A percentile compares a stretch with the other conserved stretches of the same genome.
Conservation (phyloP, 2,329 filamentous ascomycete species). For the Stemphylium lycopersici region DNA sequence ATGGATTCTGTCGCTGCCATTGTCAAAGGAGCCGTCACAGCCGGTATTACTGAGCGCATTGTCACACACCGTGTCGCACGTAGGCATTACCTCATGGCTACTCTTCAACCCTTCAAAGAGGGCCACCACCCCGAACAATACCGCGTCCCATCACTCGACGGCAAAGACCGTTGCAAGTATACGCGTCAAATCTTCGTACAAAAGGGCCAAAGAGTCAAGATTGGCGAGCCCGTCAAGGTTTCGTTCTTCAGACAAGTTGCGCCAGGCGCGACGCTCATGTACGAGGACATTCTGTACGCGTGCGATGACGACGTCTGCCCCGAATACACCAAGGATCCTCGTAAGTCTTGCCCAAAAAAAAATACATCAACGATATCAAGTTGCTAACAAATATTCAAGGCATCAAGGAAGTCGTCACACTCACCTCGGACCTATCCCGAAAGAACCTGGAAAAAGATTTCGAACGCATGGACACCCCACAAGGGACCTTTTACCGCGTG, state of each 20-base stretch:
- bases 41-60: conserved; percentile 95
- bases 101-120: conserved; percentile 97
- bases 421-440: conserved; percentile 93
- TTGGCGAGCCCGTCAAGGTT: conserved; percentile 97
- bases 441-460: conserved; percentile 99
- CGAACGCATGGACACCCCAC: conserved; percentile 97
- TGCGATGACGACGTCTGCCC: conserved; percentile 98
- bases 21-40: conserved; percentile 96
- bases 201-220: conserved; percentile 98
- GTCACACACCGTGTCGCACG: conserved; percentile 96
- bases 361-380: neutral
- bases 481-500: conserved; percentile 73
- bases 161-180: conserved; percentile 98
- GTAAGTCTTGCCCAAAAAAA: conserved; percentile 65
- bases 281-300: conserved; percentile 96
- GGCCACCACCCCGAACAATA: conserved; percentile 98
- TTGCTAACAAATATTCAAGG: conserved; percentile 59
- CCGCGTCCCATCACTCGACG: conserved; percentile 93
- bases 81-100: conserved; percentile 98
- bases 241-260: conserved; percentile 98
- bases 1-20: conserved; percentile 99
- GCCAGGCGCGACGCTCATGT: conserved; percentile 96
- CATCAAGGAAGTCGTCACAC: conserved; percentile 98
- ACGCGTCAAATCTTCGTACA: conserved; percentile 98
- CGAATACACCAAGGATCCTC: conserved; percentile 98